A percentile compares a stretch with the other conserved stretches of the same genome.
Conservation (phyloP, 331 rosid genomes). For the Ulmus americana region DNA sequence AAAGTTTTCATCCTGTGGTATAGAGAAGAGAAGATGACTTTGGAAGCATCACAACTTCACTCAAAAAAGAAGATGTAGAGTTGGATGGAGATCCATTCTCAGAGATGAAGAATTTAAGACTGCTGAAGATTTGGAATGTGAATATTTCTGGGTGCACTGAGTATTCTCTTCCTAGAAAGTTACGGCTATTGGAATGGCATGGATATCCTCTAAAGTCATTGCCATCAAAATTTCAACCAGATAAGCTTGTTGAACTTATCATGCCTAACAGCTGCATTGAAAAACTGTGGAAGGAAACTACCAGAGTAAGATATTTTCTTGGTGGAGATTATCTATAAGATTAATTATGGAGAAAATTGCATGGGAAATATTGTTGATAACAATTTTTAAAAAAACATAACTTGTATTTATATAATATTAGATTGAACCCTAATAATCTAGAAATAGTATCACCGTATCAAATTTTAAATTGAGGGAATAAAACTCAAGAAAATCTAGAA, state of each 20-base stretch:
- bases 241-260: not conserved
- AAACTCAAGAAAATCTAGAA: too few relatives aligned
- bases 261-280: not conserved
- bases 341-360: not conserved
- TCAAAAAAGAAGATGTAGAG: not conserved
- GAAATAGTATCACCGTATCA: too few relatives aligned
- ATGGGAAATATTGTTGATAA: too few relatives aligned
- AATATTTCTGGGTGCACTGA: not conserved
- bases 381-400: too few relatives aligned
- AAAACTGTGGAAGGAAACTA: not conserved
- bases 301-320: not conserved
- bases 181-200: conserved; percentile 2
- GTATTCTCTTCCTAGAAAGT: not conserved
- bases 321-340: not conserved
- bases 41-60: not conserved
- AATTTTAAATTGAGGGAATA: too few relatives aligned
- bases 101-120: not conserved
- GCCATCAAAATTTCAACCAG: not conserved
- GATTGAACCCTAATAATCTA: too few relatives aligned
- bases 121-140: conserved; percentile 1
- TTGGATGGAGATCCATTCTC: not conserved
- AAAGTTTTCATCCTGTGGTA: not conserved
- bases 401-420: too few relatives aligned
- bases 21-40: not conserved
- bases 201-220: not conserved